Conservation (phyloP, 441 rosid species). For the Hypseocharis bilobata region DNA sequence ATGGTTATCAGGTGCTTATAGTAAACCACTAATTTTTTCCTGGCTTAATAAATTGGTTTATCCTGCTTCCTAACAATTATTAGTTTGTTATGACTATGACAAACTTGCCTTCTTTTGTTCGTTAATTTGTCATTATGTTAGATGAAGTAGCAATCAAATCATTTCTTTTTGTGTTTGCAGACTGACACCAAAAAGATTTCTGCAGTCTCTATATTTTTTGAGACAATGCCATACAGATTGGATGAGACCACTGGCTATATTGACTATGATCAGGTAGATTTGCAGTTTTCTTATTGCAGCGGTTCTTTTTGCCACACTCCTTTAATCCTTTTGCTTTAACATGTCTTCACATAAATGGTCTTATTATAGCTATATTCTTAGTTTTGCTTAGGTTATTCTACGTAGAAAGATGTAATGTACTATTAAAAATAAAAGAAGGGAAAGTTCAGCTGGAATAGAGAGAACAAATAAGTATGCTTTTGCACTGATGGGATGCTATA, state of each 20-base stretch:
- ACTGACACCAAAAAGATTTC: constrained; percentile 29
- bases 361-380: background rate
- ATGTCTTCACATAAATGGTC: background rate
- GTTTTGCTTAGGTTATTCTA: background rate
- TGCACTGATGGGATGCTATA: background rate
- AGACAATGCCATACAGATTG: constrained; percentile 31
- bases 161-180: constrained; percentile 17
- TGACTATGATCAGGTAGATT: constrained; percentile 28
- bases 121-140: background rate
- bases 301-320: background rate
- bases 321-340: background rate
- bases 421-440: too few relatives aligned
- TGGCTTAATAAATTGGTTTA: background rate
- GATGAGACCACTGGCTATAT: constrained; percentile 27
- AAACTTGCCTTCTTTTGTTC: background rate
- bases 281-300: background rate
- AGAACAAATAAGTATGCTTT: too few relatives aligned
- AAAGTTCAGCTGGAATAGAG: too few relatives aligned
- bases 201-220: constrained; percentile 28
- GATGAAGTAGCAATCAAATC: background rate
- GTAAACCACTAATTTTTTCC: background rate
- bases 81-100: background rate
- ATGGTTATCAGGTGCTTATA: constrained; percentile 28
- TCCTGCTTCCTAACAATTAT: background rate
- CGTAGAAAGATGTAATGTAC: background rate